These are phyloP conservation scores for Yamadazyma sp. DNA, from an alignment of 805 yeast genomes.

Conservation along the genomic window DNA sequence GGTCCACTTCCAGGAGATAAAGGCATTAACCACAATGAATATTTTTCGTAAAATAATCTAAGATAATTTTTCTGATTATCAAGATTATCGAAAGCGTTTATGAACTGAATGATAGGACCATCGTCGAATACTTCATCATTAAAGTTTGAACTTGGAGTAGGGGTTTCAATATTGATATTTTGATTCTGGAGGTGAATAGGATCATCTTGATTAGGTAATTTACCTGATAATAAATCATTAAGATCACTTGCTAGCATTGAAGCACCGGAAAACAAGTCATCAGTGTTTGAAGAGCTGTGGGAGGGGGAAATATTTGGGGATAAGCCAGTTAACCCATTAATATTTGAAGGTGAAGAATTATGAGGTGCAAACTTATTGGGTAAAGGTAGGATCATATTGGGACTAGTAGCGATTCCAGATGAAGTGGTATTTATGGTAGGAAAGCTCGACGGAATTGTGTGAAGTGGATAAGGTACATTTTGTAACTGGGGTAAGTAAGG, in stretches of 20 bases:
- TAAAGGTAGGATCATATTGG: too few relatives aligned
- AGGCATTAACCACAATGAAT: conserved; percentile 17
- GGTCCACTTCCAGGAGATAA: conserved; percentile 15
- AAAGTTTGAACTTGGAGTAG: conserved; percentile 3
- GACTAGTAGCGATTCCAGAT: too few relatives aligned
- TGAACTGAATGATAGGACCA: conserved; percentile 7
- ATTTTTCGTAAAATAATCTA: conserved; percentile 16
- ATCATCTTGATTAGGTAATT: conserved; percentile 10
- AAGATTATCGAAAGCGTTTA: conserved; percentile 11
- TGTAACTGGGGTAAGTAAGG: too few relatives aligned
- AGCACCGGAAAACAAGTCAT: conserved; percentile 12
- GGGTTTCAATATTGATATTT: background rate
- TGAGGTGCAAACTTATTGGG: background rate
- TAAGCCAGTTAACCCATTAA: too few relatives aligned
- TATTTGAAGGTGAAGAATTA: conserved; percentile 1
- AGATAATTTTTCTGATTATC: conserved; percentile 15
- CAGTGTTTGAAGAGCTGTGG: too few relatives aligned
- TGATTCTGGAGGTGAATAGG: background rate
- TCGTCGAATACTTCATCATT: conserved; percentile 10
- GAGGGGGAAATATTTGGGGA: too few relatives aligned
- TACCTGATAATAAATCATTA: conserved; percentile 9
- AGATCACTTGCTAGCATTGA: conserved; percentile 12
- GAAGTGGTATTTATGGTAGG: too few relatives aligned
- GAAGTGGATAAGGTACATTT: too few relatives aligned
- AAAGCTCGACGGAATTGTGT: too few relatives aligned